These are phyloP conservation scores for Penicillium flavigenum DNA, from an alignment of 495 filamentous ascomycete species.

Conservation along the genomic window DNA sequence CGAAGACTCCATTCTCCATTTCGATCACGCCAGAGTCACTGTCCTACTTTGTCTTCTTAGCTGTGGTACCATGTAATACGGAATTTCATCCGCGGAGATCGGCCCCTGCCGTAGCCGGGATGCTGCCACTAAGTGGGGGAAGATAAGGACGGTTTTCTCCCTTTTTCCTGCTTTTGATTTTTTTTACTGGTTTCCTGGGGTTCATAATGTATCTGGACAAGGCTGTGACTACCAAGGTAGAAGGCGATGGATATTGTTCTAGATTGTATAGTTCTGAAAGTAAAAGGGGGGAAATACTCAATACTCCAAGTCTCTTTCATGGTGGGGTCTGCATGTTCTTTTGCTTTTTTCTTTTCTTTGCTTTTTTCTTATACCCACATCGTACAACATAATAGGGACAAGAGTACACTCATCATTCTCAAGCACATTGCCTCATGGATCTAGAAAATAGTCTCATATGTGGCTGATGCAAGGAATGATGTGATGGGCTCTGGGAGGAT, in stretches of 20 bases:
- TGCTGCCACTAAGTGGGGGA: conserved; percentile 20
- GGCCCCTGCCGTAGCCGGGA: conserved; percentile 20
- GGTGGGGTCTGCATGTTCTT: conserved; percentile 5
- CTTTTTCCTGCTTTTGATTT: background rate
- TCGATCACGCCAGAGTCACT: too few species aligned
- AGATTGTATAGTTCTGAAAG: conserved; percentile 1
- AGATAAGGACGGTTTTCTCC: conserved; percentile 6
- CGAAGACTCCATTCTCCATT: too few species aligned
- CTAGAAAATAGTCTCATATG: conserved; percentile 1
- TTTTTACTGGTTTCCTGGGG: conserved; percentile 4
- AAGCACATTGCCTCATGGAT: background rate
- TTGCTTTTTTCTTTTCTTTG: conserved; percentile 1
- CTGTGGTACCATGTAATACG: background rate
- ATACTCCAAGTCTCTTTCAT: background rate
- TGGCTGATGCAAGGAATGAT: conserved; percentile 6
- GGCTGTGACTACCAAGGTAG: background rate
- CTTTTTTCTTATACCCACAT: background rate
- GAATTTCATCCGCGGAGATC: conserved; percentile 26
- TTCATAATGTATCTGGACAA: background rate
- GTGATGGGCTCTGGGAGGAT: conserved; percentile 1
- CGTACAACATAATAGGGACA: background rate
- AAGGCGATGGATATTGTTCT: background rate
- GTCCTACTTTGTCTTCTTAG: background rate
- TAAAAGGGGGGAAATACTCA: too few species aligned
- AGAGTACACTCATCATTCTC: background rate